A percentile compares a stretch with the other conserved stretches of the same genome.
These are phyloP conservation scores for carrot (Daucus carota) DNA, from an alignment of 129 eudicot species.

Conservation along the genomic window DNA sequence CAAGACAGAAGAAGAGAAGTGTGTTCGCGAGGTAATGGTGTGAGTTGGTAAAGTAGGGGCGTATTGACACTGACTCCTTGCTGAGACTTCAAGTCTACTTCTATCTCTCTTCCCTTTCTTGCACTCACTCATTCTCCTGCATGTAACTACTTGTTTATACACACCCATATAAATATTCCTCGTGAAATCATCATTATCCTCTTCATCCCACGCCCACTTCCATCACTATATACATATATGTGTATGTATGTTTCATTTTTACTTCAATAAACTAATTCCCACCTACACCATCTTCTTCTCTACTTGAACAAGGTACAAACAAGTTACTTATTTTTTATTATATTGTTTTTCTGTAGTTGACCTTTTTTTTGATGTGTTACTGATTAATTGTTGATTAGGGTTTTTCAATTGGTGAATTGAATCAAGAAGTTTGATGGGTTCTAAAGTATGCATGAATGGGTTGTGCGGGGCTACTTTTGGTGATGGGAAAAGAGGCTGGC, in stretches of 20 bases:
- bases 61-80: no score
- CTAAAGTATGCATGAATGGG: conserved; percentile 61
- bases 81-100: conserved; percentile 45
- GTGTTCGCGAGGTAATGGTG: neutral
- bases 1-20: no score
- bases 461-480: conserved; percentile 45
- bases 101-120: neutral
- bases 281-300: no score
- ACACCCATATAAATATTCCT: no score
- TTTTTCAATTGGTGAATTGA: neutral
- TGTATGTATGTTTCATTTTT: no score
- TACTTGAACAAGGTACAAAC: no score
- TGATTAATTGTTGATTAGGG: neutral
- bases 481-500: conserved; percentile 70
- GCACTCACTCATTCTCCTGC: no score
- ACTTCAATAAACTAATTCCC: no score
- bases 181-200: conserved; percentile 11
- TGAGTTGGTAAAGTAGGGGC: conserved; percentile 9
- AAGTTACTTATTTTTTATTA: no score
- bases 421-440: conserved; percentile 18
- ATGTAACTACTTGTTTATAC: no score
- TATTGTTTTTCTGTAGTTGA: conserved; percentile 12
- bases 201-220: neutral
- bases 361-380: neutral
- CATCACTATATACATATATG: no score